Evolutionary conservation across 176 grass and related monocot genomes (phyloP).

Genomic region (Carex pumila): DNA sequence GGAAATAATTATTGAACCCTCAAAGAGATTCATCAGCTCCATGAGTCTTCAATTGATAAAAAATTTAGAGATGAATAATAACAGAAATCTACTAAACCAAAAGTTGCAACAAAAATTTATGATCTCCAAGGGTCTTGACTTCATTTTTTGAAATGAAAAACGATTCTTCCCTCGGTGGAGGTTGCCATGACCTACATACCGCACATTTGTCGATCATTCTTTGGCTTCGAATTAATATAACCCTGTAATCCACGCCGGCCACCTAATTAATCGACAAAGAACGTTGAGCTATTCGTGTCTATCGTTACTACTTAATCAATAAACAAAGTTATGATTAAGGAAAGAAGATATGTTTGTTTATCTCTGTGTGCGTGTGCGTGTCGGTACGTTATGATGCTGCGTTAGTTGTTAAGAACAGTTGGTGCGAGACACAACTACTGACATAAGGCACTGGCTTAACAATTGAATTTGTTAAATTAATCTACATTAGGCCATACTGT

Average conservation of each 20-base stretch:
- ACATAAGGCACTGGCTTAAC: not conserved
- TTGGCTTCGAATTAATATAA: not conserved
- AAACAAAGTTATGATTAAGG: not conserved
- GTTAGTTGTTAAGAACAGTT: not conserved
- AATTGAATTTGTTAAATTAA: not conserved
- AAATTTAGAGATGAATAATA: not conserved
- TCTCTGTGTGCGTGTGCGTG: not conserved
- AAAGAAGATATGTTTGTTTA: not conserved
- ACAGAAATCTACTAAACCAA: not conserved
- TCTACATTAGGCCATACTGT: not conserved
- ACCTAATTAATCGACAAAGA: not conserved
- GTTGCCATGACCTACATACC: not conserved
- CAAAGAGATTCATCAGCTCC: not conserved
- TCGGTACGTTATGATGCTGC: not conserved
- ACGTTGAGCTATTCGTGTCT: not conserved
- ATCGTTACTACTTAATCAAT: not conserved
- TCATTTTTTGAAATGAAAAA: not conserved
- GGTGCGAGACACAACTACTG: not conserved
- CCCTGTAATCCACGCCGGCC: too few relatives aligned
- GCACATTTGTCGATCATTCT: not conserved
- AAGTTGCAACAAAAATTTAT: not conserved
- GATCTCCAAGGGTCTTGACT: not conserved
- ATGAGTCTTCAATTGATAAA: not conserved
- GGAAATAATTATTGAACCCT: not conserved
- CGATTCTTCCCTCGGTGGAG: not conserved